These are phyloP conservation scores for Phytophthora idaei DNA, from an alignment of 352 stramenopile species.

Conservation along the genomic window DNA sequence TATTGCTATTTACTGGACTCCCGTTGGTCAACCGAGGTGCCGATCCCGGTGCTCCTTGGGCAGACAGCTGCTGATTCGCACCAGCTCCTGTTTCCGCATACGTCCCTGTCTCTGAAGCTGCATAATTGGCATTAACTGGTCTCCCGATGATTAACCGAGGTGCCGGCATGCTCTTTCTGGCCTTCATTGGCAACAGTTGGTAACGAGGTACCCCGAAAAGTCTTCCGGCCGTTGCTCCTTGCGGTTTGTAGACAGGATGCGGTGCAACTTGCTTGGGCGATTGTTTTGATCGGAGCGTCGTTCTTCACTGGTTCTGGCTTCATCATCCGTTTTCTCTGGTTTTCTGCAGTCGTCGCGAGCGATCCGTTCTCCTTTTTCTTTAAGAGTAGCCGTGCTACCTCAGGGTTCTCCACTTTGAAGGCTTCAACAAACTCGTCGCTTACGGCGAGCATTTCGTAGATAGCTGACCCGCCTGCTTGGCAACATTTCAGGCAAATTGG, in stretches of 20 bases:
- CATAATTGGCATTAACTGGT: neutral
- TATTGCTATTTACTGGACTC: too few species aligned
- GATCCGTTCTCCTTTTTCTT: constrained; percentile 10
- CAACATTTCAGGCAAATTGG: constrained; percentile 24
- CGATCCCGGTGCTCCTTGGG: neutral
- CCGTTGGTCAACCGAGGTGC: neutral
- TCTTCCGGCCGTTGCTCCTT: neutral
- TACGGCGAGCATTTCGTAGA: constrained; percentile 29
- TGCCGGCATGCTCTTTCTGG: neutral
- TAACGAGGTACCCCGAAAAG: neutral
- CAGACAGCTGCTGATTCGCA: too few species aligned
- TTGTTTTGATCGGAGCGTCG: neutral
- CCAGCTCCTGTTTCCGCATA: neutral
- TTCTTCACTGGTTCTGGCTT: neutral
- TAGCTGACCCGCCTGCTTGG: constrained; percentile 12
- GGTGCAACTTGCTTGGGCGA: neutral
- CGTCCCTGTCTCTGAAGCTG: neutral
- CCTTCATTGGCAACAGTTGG: neutral
- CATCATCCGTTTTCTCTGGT: constrained; percentile 2
- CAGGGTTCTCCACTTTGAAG: constrained; percentile 28
- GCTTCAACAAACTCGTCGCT: constrained; percentile 30
- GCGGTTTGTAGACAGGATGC: neutral
- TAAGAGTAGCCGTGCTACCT: constrained; percentile 7
- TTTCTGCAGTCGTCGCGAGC: neutral
- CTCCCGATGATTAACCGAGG: neutral